Evolutionary conservation across 768 basidiomycete genomes (phyloP).

Genomic region (Asterophora lycoperdoides): DNA sequence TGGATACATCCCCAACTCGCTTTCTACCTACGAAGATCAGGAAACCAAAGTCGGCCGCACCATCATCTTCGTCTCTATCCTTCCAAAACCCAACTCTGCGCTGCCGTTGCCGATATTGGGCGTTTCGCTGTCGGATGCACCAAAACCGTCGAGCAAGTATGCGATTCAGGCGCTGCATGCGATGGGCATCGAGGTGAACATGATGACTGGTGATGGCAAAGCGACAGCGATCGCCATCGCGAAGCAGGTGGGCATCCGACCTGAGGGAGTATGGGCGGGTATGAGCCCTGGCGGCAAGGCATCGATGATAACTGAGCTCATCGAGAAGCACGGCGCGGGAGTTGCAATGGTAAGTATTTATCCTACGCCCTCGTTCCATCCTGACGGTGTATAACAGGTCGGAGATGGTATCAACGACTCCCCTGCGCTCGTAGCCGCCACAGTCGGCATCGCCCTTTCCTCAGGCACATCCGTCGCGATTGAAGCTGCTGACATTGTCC

Average conservation of each 20-base stretch:
- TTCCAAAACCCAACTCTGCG: slow-evolving; percentile 31
- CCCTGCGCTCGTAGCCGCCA: slow-evolving; percentile 92
- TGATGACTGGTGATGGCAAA: slow-evolving; percentile 93
- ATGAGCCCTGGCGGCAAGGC: slow-evolving; percentile 98
- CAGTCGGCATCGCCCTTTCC: slow-evolving; percentile 94
- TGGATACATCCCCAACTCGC: slow-evolving; percentile 50
- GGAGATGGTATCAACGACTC: slow-evolving; percentile 99
- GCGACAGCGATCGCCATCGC: slow-evolving; percentile 87
- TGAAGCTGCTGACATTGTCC: slow-evolving; percentile 96
- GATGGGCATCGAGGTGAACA: slow-evolving; percentile 90
- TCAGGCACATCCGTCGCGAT: slow-evolving; percentile 97
- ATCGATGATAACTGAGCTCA: slow-evolving; percentile 73
- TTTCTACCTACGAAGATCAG: slow-evolving; percentile 61
- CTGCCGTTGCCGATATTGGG: slow-evolving; percentile 65
- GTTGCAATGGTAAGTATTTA: slow-evolving; percentile 79
- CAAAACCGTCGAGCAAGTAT: slow-evolving; percentile 79
- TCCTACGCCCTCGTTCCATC: neutral
- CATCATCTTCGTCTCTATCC: slow-evolving; percentile 80
- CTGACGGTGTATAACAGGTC: slow-evolving; percentile 47
- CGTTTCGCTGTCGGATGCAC: slow-evolving; percentile 81
- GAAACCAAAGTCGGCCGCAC: slow-evolving; percentile 77
- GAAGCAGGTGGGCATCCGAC: slow-evolving; percentile 79
- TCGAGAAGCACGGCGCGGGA: slow-evolving; percentile 63
- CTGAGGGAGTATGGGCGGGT: slow-evolving; percentile 81
- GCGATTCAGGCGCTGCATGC: slow-evolving; percentile 75